These are phyloP conservation scores for Neurospora pannonica DNA, from an alignment of 495 filamentous ascomycete genomes.

Conservation along the genomic window DNA sequence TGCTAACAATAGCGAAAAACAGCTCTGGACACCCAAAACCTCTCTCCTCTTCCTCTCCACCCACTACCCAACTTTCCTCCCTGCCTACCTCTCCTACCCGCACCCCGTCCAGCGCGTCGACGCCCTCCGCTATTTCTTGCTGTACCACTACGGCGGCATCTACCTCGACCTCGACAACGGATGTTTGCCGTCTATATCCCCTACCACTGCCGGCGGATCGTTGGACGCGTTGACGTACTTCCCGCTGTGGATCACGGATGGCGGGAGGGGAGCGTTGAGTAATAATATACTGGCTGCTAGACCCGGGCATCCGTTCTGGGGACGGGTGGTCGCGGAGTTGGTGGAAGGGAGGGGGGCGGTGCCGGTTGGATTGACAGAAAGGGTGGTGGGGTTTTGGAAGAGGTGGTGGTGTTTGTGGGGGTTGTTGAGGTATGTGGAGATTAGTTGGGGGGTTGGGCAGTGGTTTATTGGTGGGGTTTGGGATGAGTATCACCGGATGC, in stretches of 20 bases:
- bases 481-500: slow-evolving; percentile 52
- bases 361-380: background rate
- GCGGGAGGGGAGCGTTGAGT: slow-evolving; percentile 73
- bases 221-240: slow-evolving; percentile 59
- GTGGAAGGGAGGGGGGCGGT: slow-evolving; percentile 20
- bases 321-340: slow-evolving; percentile 64
- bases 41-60: slow-evolving; percentile 64
- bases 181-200: slow-evolving; percentile 16
- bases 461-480: slow-evolving; percentile 78
- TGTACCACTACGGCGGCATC: slow-evolving; percentile 73
- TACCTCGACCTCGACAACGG: slow-evolving; percentile 86
- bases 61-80: slow-evolving; percentile 80
- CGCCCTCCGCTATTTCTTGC: slow-evolving; percentile 79
- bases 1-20: background rate
- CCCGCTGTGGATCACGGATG: slow-evolving; percentile 73
- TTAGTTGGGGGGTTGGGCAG: slow-evolving; percentile 82
- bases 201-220: background rate
- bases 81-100: slow-evolving; percentile 70
- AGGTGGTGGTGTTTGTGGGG: background rate
- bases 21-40: slow-evolving; percentile 83
- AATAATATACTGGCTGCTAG: slow-evolving; percentile 83
- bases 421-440: slow-evolving; percentile 69
- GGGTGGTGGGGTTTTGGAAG: background rate
- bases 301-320: slow-evolving; percentile 78
- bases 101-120: slow-evolving; percentile 83